Evolutionary conservation across 148 eudicot species (phyloP).

Genomic region (Spergularia marina): DNA sequence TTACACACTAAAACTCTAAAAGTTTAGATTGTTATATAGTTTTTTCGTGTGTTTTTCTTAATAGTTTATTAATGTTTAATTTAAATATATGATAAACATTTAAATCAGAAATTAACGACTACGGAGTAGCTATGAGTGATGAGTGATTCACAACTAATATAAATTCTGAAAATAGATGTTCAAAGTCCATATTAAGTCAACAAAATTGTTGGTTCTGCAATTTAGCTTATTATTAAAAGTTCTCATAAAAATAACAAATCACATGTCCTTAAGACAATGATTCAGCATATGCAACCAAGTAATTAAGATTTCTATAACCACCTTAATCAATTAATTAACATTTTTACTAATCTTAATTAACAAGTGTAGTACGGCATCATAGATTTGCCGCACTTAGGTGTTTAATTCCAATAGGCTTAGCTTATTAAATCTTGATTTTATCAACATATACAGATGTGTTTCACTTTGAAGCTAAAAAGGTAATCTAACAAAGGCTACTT

Average conservation of each 20-base stretch:
- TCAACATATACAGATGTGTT: not conserved
- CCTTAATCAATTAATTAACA: not conserved
- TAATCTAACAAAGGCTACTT: conserved; percentile 5
- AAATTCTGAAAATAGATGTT: too few relatives aligned
- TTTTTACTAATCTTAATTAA: conserved; percentile 6
- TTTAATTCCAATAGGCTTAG: conserved; percentile 25
- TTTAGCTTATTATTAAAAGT: too few relatives aligned
- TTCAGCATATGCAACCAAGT: conserved; percentile 14
- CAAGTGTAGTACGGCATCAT: conserved; percentile 18
- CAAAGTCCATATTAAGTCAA: too few relatives aligned
- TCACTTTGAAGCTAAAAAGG: conserved; percentile 23
- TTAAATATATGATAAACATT: too few relatives aligned
- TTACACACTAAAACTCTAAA: too few relatives aligned
- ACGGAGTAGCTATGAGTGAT: too few relatives aligned
- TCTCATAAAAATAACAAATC: not conserved
- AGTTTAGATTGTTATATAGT: too few relatives aligned
- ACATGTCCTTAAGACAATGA: conserved; percentile 8
- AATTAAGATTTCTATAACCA: not conserved
- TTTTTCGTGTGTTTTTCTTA: too few relatives aligned
- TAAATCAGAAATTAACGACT: too few relatives aligned
- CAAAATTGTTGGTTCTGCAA: too few relatives aligned
- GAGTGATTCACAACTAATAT: too few relatives aligned
- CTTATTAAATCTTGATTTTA: not conserved
- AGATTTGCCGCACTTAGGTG: conserved; percentile 29
- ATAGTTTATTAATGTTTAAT: too few relatives aligned